A percentile compares a stretch with the other conserved stretches of the same genome.
phyloP scores from a whole-genome alignment of 257 asterid species.

The Lycium ferocissimum region DNA sequence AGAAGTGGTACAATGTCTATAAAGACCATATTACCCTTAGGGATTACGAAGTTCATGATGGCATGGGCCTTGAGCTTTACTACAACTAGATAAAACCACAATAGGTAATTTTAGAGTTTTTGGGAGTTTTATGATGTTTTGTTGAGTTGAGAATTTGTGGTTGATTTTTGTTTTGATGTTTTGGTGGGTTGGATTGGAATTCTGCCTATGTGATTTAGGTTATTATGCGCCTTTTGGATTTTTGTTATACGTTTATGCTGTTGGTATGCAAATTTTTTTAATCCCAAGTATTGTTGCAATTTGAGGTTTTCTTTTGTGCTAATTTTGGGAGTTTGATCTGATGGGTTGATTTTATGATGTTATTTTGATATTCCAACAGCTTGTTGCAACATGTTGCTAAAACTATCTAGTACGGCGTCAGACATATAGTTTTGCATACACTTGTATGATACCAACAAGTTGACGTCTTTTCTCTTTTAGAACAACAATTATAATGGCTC shows the following conservation, averaged over 20 bases:
- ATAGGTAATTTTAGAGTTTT: background rate
- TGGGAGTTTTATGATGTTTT: no score
- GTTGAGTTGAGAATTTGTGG: background rate
- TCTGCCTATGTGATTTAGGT: no score
- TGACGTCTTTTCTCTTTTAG: background rate
- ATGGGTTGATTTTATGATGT: background rate
- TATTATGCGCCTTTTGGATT: no score
- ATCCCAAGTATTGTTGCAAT: no score
- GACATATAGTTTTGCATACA: background rate
- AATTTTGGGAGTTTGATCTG: background rate
- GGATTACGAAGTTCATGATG: constrained; percentile 36
- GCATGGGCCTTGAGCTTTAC: constrained; percentile 38
- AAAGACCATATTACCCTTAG: constrained; percentile 37
- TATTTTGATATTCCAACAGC: background rate
- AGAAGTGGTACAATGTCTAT: constrained; percentile 39
- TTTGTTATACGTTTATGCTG: background rate
- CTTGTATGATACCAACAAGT: background rate
- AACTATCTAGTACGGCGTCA: background rate
- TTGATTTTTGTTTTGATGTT: background rate
- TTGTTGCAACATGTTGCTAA: background rate
- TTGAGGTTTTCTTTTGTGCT: background rate
- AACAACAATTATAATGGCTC: background rate
- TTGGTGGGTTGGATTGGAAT: background rate
- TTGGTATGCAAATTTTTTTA: no score
- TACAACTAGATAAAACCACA: constrained; percentile 22